phyloP scores from a whole-genome alignment of 352 stramenopile genomes.

The Nothophytophthora sp. region DNA sequence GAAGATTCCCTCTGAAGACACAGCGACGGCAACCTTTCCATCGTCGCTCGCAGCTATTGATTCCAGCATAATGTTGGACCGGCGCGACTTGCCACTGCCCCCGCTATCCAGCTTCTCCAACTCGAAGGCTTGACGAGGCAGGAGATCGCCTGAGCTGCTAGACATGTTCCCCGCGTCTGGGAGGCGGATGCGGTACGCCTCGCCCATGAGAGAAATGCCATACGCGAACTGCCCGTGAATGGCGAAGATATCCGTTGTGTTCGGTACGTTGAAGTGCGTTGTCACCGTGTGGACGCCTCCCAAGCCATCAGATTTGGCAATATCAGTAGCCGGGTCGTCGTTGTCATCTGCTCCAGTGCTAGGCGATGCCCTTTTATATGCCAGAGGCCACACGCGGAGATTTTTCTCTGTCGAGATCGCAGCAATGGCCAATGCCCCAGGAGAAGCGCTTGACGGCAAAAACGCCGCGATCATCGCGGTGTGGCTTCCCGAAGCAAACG shows the following conservation, averaged over 20 bases:
- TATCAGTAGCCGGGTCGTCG: conserved; percentile 22
- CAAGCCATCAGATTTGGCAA: conserved; percentile 19
- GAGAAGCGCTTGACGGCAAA: conserved; percentile 31
- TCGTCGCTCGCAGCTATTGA: conserved; percentile 70
- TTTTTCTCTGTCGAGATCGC: conserved; percentile 57
- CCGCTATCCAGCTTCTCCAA: conserved; percentile 64
- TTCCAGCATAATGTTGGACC: conserved; percentile 71
- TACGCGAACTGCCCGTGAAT: conserved; percentile 70
- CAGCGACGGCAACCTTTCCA: conserved; percentile 51
- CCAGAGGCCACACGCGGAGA: conserved; percentile 67
- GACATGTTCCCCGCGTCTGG: conserved; percentile 27
- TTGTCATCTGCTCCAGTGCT: conserved; percentile 10
- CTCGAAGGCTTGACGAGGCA: conserved; percentile 56
- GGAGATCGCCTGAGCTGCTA: conserved; percentile 12
- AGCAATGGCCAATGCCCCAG: conserved; percentile 41
- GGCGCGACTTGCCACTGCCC: conserved; percentile 62
- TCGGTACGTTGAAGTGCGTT: conserved; percentile 55
- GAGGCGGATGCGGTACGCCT: conserved; percentile 65
- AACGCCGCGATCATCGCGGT: conserved; percentile 59
- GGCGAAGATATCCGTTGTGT: conserved; percentile 57
- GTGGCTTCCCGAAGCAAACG: conserved; percentile 53
- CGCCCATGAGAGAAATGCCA: conserved; percentile 62
- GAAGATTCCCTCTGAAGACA: conserved; percentile 73
- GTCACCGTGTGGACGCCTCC: conserved; percentile 40
- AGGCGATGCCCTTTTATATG: conserved; percentile 18